These are phyloP conservation scores for Gossypium armourianum DNA, from an alignment of 441 rosid species.

Conservation along the genomic window DNA sequence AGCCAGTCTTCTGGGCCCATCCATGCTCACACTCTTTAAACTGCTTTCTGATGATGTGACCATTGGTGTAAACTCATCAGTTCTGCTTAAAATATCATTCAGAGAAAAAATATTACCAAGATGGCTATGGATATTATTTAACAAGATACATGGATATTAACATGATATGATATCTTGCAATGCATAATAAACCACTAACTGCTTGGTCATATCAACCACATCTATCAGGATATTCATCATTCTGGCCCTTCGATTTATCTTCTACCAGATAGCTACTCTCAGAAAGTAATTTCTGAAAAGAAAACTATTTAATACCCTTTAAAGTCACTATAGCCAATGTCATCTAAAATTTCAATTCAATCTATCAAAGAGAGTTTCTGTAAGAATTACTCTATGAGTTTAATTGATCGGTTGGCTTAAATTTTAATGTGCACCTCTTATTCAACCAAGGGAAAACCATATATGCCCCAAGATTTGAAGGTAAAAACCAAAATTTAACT, in stretches of 20 bases:
- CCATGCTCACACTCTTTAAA: slow-evolving; percentile 64
- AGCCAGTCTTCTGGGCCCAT: slow-evolving; percentile 75
- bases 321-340: background rate
- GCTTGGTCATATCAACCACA: too few relatives aligned
- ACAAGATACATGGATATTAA: too few relatives aligned
- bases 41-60: slow-evolving; percentile 54
- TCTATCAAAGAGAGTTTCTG: background rate
- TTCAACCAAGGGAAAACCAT: background rate
- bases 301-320: background rate
- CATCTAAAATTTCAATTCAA: background rate
- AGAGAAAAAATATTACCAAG: background rate
- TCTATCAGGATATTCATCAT: background rate
- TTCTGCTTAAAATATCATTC: slow-evolving; percentile 33
- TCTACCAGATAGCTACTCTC: background rate
- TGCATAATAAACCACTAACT: too few relatives aligned
- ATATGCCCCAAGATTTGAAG: background rate
- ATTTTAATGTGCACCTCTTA: background rate
- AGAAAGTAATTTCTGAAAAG: background rate
- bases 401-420: background rate
- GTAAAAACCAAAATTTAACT: background rate
- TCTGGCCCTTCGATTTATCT: background rate
- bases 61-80: slow-evolving; percentile 54
- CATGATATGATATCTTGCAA: too few relatives aligned
- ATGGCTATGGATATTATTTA: background rate
- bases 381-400: background rate